Conservation (phyloP, 768 basidiomycete species). For the Termitomyces titanicus region DNA sequence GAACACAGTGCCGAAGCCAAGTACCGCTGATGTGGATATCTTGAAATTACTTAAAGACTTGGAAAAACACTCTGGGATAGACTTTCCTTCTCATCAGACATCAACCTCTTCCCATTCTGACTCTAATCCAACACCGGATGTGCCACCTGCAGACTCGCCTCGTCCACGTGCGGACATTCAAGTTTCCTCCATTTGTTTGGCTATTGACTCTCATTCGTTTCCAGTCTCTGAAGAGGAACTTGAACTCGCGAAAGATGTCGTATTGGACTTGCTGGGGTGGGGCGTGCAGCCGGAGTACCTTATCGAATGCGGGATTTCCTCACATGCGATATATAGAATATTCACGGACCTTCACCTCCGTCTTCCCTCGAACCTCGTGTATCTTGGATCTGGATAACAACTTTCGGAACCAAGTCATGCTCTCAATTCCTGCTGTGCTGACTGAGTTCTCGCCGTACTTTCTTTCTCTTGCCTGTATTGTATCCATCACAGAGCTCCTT, state of each 20-base stretch:
- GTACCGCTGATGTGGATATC: neutral
- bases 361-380: slow-evolving; percentile 25
- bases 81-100: neutral
- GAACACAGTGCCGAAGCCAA: neutral
- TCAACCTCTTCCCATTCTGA: neutral
- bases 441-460: neutral
- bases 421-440: neutral
- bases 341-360: slow-evolving; percentile 38
- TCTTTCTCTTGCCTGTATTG: neutral
- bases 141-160: neutral
- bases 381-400: slow-evolving; percentile 3
- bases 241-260: slow-evolving; percentile 39
- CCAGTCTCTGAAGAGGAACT: slow-evolving; percentile 40
- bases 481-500: neutral
- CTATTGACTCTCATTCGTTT: neutral
- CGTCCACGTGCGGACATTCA: slow-evolving; percentile 1
- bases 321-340: slow-evolving; percentile 31
- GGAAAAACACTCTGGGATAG: neutral
- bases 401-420: neutral
- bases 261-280: slow-evolving; percentile 57
- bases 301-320: slow-evolving; percentile 39
- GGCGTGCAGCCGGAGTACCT: slow-evolving; percentile 48
- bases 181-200: no score
- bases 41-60: neutral
- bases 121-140: neutral